A percentile compares a stretch with the other conserved stretches of the same genome.
Evolutionary conservation across 2,329 filamentous ascomycete genomes (phyloP).

Genomic region (Phaeomoniella chlamydospora): DNA sequence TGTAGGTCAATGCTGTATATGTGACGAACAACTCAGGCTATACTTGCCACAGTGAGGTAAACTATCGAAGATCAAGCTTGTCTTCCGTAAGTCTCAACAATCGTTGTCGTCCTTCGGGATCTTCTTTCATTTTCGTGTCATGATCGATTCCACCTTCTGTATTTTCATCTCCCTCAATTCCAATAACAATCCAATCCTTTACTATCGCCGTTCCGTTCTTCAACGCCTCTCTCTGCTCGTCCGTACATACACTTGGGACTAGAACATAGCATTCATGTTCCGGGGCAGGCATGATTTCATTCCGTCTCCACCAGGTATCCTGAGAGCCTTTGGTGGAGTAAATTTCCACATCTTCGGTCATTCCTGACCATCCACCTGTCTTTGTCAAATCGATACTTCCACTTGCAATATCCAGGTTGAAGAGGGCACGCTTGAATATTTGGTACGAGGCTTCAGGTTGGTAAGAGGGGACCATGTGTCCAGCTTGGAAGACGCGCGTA

Average conservation of each 20-base stretch:
- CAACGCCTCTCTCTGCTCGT: constrained; percentile 27
- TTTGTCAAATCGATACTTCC: constrained; percentile 14
- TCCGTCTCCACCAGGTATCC: constrained; percentile 7
- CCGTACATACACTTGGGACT: constrained; percentile 24
- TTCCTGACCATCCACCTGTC: not conserved
- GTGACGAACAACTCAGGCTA: too few relatives aligned
- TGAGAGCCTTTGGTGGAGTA: not conserved
- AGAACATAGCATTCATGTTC: constrained; percentile 31
- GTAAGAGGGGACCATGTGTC: constrained; percentile 36
- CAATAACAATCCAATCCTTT: constrained; percentile 30
- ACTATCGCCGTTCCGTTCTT: constrained; percentile 29
- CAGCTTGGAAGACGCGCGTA: constrained; percentile 35
- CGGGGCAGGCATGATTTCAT: constrained; percentile 24
- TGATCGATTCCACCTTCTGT: too few relatives aligned
- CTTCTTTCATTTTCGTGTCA: too few relatives aligned
- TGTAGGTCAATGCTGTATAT: too few relatives aligned
- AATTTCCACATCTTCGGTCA: not conserved
- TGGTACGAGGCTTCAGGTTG: constrained; percentile 38
- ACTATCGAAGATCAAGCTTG: too few relatives aligned
- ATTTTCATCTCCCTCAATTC: constrained; percentile 5
- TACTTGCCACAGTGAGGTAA: too few relatives aligned
- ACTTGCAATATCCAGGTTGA: constrained; percentile 32
- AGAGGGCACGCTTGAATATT: constrained; percentile 36
- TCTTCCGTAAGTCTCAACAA: too few relatives aligned
- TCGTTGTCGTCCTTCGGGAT: too few relatives aligned